phyloP scores from a whole-genome alignment of 2,329 filamentous ascomycete species.

The Fusarium sp. region DNA sequence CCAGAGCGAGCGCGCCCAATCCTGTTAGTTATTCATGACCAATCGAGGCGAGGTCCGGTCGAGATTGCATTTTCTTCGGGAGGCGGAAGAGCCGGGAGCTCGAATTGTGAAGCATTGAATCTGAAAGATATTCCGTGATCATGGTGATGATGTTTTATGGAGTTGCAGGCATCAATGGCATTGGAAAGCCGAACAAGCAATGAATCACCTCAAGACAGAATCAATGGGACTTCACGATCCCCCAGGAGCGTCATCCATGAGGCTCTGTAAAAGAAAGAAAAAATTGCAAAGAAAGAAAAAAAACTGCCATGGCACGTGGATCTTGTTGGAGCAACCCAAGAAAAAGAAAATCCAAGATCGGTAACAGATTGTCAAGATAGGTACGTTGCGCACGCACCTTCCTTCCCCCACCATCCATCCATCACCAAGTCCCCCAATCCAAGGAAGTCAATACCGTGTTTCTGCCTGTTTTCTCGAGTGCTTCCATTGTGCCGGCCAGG shows the following conservation, averaged over 20 bases:
- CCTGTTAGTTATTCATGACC: conserved; percentile 1
- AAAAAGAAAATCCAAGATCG: conserved; percentile 40
- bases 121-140: conserved; percentile 6
- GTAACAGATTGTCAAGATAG: conserved; percentile 38
- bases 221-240: not conserved
- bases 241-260: conserved; percentile 16
- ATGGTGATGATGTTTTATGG: conserved; percentile 31
- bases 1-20: conserved; percentile 3
- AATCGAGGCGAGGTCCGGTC: conserved; percentile 4
- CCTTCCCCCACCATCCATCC: conserved; percentile 38
- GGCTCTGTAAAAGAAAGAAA: conserved; percentile 23
- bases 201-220: not conserved
- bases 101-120: conserved; percentile 18
- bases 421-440: conserved; percentile 4
- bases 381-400: conserved; percentile 36
- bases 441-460: not conserved
- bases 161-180: conserved; percentile 18
- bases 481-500: not conserved
- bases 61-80: not conserved
- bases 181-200: conserved; percentile 2
- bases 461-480: conserved; percentile 1
- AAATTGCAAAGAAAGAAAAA: conserved; percentile 2
- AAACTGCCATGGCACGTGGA: conserved; percentile 27
- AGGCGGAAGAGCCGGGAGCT: not conserved
- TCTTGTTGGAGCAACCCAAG: conserved; percentile 22